Conservation (phyloP, 108 stramenopile species). For the Skeletonema costatum region DNA sequence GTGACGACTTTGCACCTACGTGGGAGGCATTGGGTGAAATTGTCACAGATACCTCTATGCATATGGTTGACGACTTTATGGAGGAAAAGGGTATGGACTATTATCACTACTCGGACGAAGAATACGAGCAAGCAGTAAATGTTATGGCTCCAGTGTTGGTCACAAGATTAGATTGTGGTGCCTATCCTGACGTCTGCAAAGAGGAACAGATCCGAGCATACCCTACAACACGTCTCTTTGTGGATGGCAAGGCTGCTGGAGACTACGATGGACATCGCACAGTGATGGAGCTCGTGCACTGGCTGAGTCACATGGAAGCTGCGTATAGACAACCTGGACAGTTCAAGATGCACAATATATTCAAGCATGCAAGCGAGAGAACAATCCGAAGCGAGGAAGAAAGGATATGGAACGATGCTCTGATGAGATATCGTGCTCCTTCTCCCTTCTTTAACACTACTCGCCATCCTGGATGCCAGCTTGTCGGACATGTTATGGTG, state of each 20-base stretch:
- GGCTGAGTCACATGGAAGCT: constrained; percentile 56
- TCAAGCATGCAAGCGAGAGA: constrained; percentile 40
- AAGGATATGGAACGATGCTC: constrained; percentile 59
- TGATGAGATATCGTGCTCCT: constrained; percentile 44
- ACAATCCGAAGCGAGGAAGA: constrained; percentile 57
- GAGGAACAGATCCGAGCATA: constrained; percentile 87
- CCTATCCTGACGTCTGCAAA: constrained; percentile 53
- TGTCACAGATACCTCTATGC: constrained; percentile 47
- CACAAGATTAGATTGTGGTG: constrained; percentile 72
- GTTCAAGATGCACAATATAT: constrained; percentile 36
- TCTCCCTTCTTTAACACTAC: constrained; percentile 37
- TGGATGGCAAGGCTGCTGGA: constrained; percentile 60
- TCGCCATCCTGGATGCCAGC: constrained; percentile 84
- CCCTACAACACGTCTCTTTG: constrained; percentile 90
- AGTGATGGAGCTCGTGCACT: constrained; percentile 72
- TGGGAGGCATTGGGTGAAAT: constrained; percentile 73
- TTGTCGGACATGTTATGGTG: constrained; percentile 71
- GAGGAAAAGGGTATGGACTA: constrained; percentile 14
- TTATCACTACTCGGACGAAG: constrained; percentile 37
- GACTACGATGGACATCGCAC: constrained; percentile 91
- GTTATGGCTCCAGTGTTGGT: constrained; percentile 45
- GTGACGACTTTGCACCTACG: constrained; percentile 75
- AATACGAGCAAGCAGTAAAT: constrained; percentile 47
- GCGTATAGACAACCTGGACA: constrained; percentile 51
- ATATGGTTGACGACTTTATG: constrained; percentile 34